These are phyloP conservation scores for Dothistroma pini DNA, from an alignment of 2,329 filamentous ascomycete species.

Conservation along the genomic window DNA sequence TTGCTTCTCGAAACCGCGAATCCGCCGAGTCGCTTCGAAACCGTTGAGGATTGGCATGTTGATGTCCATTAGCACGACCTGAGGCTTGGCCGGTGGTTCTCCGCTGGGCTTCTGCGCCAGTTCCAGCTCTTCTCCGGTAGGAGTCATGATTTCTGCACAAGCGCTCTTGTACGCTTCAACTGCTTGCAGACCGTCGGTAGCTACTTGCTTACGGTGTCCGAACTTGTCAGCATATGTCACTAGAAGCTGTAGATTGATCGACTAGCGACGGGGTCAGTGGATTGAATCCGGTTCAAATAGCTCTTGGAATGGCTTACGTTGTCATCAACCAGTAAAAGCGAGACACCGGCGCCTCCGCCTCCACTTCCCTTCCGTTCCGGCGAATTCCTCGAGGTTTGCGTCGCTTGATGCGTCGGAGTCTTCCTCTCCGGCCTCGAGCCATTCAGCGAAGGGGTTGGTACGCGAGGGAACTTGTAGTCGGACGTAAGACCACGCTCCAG, in stretches of 20 bases:
- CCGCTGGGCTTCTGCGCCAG: background rate
- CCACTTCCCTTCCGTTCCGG: constrained; percentile 8
- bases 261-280: constrained; percentile 10
- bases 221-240: constrained; percentile 33
- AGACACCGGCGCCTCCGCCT: constrained; percentile 18
- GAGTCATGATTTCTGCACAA: background rate
- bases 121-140: constrained; percentile 6
- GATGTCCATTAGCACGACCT: constrained; percentile 43
- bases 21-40: constrained; percentile 34
- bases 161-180: constrained; percentile 41
- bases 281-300: background rate
- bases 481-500: constrained; percentile 16
- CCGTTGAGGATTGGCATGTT: constrained; percentile 35
- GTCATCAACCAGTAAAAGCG: constrained; percentile 34
- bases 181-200: constrained; percentile 49
- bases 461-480: constrained; percentile 21
- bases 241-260: constrained; percentile 34
- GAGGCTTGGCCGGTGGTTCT: constrained; percentile 12
- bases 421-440: constrained; percentile 14
- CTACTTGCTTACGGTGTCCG: constrained; percentile 42
- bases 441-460: constrained; percentile 22
- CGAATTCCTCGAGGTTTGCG: constrained; percentile 4
- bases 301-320: constrained; percentile 25
- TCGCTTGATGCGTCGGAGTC: constrained; percentile 8
- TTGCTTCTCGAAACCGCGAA: constrained; percentile 31